These are phyloP conservation scores for Sporothrix schenckii DNA, from an alignment of 2,329 filamentous ascomycete genomes.

Conservation along the genomic window DNA sequence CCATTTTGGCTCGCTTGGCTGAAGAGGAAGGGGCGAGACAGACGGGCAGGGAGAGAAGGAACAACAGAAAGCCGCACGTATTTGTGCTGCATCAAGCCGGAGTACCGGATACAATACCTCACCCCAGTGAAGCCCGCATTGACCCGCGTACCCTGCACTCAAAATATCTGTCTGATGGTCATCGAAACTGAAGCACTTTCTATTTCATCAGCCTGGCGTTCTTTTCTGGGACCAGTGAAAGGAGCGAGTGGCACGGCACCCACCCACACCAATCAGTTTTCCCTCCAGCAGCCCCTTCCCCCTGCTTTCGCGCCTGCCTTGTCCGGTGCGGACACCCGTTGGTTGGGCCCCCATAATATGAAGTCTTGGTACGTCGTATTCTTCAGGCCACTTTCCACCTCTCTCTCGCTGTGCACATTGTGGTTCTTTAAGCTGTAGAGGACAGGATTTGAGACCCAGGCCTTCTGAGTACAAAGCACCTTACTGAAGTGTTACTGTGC, in stretches of 20 bases:
- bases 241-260: background rate
- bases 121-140: background rate
- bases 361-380: conserved; percentile 5
- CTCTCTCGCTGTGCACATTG: background rate
- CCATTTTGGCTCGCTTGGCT: background rate
- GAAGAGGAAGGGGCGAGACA: conserved; percentile 7
- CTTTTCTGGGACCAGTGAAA: conserved; percentile 4
- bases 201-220: conserved; percentile 18
- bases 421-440: background rate
- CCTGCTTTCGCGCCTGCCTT: conserved; percentile 28
- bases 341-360: background rate
- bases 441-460: background rate
- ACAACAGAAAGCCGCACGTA: background rate
- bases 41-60: background rate
- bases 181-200: background rate
- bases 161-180: background rate
- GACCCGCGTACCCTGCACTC: conserved; percentile 12
- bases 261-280: conserved; percentile 9
- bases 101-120: conserved; percentile 12
- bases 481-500: background rate
- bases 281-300: conserved; percentile 14
- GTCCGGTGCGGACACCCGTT: conserved; percentile 15
- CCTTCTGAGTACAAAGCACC: too few relatives aligned
- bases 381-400: background rate
- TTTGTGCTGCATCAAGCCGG: background rate